Conservation (phyloP, 2,329 filamentous ascomycete genomes). For the Penicillium sp. region DNA sequence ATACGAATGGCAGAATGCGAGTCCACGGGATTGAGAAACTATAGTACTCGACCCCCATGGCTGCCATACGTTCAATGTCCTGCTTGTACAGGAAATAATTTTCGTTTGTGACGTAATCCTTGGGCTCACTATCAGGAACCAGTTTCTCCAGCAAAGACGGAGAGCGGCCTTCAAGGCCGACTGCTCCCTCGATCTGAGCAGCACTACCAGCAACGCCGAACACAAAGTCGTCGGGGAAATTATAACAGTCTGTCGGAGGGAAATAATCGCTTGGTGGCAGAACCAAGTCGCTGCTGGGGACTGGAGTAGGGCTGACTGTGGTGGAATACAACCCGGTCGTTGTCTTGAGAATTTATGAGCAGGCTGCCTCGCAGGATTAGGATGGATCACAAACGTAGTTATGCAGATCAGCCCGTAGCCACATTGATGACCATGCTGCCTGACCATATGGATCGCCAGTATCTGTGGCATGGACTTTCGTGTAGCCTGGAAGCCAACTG, state of each 20-base stretch:
- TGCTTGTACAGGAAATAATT: conserved; percentile 51
- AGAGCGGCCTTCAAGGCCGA: conserved; percentile 38
- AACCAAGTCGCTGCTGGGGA: conserved; percentile 53
- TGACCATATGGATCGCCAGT: conserved; percentile 32
- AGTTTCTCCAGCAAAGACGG: conserved; percentile 41
- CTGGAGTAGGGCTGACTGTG: conserved; percentile 53
- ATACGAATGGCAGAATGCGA: conserved; percentile 48
- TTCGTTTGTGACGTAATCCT: conserved; percentile 49
- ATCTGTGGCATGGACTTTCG: conserved; percentile 26
- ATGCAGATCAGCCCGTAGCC: conserved; percentile 27
- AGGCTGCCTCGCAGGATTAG: not conserved
- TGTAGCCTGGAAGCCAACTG: conserved; percentile 32
- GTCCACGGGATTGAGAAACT: conserved; percentile 49
- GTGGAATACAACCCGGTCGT: conserved; percentile 44
- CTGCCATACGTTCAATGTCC: conserved; percentile 40
- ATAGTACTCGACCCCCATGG: conserved; percentile 39
- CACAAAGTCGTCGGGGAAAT: conserved; percentile 39
- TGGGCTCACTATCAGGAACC: conserved; percentile 28
- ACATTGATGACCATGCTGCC: conserved; percentile 36
- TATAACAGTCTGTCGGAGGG: conserved; percentile 35
- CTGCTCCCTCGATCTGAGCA: conserved; percentile 45
- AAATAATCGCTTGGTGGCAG: conserved; percentile 53
- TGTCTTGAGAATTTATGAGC: conserved; percentile 14
- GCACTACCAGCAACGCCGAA: conserved; percentile 44
- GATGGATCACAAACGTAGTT: conserved; percentile 25